Conservation (phyloP, 2,329 filamentous ascomycete species). For the Moelleriella libera region DNA sequence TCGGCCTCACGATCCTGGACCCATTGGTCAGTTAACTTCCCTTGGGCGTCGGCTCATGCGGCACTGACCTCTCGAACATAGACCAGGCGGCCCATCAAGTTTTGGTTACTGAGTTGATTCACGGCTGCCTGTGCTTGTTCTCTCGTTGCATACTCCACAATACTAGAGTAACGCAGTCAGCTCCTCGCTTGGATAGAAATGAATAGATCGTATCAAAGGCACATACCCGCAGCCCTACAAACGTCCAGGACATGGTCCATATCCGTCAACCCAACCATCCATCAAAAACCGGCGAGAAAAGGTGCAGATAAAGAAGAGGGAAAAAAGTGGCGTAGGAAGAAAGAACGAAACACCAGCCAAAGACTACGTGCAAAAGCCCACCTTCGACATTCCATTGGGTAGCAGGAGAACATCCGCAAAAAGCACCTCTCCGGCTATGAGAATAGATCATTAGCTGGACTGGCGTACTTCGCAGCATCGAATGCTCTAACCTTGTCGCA, state of each 20-base stretch:
- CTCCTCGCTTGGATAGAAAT: neutral
- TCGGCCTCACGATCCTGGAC: conserved; percentile 88
- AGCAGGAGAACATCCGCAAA: conserved; percentile 98
- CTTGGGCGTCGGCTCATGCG: neutral
- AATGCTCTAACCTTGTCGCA: conserved; percentile 79
- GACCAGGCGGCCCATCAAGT: conserved; percentile 94
- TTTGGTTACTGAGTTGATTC: conserved; percentile 96
- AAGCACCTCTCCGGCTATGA: conserved; percentile 89
- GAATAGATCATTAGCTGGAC: conserved; percentile 22
- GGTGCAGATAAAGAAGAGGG: conserved; percentile 32
- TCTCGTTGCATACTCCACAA: conserved; percentile 99
- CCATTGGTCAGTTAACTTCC: conserved; percentile 4
- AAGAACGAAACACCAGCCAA: conserved; percentile 51
- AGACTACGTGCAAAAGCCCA: conserved; percentile 87
- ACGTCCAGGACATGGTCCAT: conserved; percentile 76
- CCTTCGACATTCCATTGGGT: conserved; percentile 99
- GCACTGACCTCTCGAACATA: conserved; percentile 85
- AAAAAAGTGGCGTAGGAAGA: conserved; percentile 43
- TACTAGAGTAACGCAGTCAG: conserved; percentile 37
- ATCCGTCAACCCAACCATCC: conserved; percentile 99
- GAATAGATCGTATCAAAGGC: too few relatives aligned
- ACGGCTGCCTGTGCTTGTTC: conserved; percentile 98
- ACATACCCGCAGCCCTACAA: conserved; percentile 99
- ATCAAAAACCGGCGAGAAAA: conserved; percentile 51
- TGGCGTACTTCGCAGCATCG: neutral